Evolutionary conservation across 768 basidiomycete species (phyloP).

Genomic region (Auricularia sp.): DNA sequence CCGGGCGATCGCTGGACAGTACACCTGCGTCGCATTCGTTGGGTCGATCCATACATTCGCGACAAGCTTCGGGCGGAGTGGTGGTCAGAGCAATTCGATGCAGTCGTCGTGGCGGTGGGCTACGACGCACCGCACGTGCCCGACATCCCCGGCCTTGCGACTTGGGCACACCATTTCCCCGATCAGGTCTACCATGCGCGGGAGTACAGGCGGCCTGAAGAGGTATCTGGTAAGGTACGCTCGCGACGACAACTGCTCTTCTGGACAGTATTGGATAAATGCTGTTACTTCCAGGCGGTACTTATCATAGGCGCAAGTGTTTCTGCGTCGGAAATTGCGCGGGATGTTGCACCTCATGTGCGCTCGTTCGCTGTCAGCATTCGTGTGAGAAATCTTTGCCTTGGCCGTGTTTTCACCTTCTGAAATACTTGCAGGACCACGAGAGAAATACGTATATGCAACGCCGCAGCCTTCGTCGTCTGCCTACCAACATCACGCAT

Average conservation of each 20-base stretch:
- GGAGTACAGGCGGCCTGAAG: constrained; percentile 33
- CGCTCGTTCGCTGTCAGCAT: not conserved
- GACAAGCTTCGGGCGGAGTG: constrained; percentile 25
- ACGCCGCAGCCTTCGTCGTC: constrained; percentile 18
- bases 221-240: constrained; percentile 20
- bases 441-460: not conserved
- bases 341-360: not conserved
- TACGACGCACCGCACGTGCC: constrained; percentile 13
- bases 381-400: not conserved
- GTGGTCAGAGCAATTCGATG: constrained; percentile 20
- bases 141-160: constrained; percentile 20
- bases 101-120: constrained; percentile 7
- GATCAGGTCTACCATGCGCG: constrained; percentile 29
- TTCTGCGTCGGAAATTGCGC: not conserved
- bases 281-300: not conserved
- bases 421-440: not conserved
- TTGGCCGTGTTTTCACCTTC: not conserved
- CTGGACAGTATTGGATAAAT: no score
- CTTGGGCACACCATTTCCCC: constrained; percentile 29
- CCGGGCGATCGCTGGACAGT: constrained; percentile 22
- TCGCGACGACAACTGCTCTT: no score
- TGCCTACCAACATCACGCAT: constrained; percentile 27
- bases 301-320: not conserved
- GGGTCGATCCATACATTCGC: constrained; percentile 9
- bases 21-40: constrained; percentile 29